Conservation (phyloP, 2,329 filamentous ascomycete species). For the Thielaviopsis cerberus region DNA sequence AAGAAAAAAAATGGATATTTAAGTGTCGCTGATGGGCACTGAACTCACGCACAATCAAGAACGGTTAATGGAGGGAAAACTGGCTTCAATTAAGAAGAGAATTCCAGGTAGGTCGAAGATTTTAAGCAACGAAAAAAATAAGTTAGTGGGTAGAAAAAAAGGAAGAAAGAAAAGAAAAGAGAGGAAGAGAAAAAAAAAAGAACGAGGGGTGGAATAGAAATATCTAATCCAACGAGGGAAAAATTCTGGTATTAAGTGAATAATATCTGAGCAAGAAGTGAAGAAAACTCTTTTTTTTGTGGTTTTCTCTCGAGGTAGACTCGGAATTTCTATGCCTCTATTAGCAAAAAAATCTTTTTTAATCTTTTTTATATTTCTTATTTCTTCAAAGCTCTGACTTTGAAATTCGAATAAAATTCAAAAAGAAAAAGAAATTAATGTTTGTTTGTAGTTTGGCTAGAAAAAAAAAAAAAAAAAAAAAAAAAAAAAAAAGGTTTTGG, state of each 20-base stretch:
- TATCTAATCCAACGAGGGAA: background rate
- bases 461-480: conserved; percentile 1
- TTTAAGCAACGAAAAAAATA: background rate
- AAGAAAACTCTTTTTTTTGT: background rate
- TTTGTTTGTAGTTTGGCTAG: too few species aligned
- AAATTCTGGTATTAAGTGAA: background rate
- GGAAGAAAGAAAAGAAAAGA: background rate
- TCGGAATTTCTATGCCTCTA: background rate
- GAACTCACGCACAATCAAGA: background rate
- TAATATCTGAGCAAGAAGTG: background rate
- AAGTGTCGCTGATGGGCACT: background rate
- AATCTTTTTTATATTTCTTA: too few species aligned
- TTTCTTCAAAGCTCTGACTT: background rate
- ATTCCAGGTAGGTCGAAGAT: conserved; percentile 1
- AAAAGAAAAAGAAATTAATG: too few species aligned
- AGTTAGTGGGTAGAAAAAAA: background rate
- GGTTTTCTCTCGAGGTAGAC: background rate
- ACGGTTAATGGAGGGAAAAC: background rate
- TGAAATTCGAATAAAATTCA: too few species aligned
- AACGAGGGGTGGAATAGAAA: background rate
- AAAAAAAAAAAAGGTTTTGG: conserved; percentile 6
- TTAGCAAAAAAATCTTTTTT: background rate
- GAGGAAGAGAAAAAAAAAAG: background rate
- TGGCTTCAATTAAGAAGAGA: conserved; percentile 8
- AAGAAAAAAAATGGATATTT: background rate